These are phyloP conservation scores for Bryoglossum gracile DNA, from an alignment of 495 filamentous ascomycete genomes.

Conservation along the genomic window DNA sequence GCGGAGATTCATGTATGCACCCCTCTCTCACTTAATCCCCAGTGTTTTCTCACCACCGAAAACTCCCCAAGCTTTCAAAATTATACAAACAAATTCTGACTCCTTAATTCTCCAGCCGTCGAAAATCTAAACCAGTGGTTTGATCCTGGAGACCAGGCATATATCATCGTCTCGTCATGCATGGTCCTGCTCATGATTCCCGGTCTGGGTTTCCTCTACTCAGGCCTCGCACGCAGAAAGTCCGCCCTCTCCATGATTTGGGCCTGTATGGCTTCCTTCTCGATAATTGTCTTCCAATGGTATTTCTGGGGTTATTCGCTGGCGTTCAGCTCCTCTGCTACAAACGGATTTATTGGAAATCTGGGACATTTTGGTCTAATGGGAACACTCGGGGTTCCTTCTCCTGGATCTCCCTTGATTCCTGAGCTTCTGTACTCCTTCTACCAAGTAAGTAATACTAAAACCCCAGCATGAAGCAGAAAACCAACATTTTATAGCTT, in stretches of 20 bases:
- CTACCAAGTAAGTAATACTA: slow-evolving; percentile 52
- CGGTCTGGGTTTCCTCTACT: slow-evolving; percentile 76
- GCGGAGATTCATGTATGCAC: slow-evolving; percentile 74
- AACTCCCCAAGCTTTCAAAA: slow-evolving; percentile 1
- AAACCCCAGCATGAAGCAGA: slow-evolving; percentile 3
- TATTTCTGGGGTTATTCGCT: slow-evolving; percentile 99
- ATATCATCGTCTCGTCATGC: slow-evolving; percentile 83
- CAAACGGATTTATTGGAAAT: slow-evolving; percentile 77
- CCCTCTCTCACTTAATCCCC: not conserved
- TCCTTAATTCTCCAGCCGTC: slow-evolving; percentile 11
- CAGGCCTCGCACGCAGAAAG: slow-evolving; percentile 92
- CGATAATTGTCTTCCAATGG: slow-evolving; percentile 93
- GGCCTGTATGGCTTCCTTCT: slow-evolving; percentile 84
- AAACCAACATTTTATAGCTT: slow-evolving; percentile 51
- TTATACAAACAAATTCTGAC: slow-evolving; percentile 44
- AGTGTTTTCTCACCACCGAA: not conserved
- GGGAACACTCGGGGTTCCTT: slow-evolving; percentile 71
- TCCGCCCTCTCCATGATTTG: slow-evolving; percentile 91
- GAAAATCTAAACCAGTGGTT: slow-evolving; percentile 74
- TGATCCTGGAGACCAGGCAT: slow-evolving; percentile 57
- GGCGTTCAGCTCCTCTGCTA: slow-evolving; percentile 78
- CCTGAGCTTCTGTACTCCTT: slow-evolving; percentile 89
- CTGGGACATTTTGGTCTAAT: slow-evolving; percentile 79
- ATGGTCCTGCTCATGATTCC: slow-evolving; percentile 94
- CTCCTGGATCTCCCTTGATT: slow-evolving; percentile 70